A percentile compares a stretch with the other conserved stretches of the same genome.
Evolutionary conservation across 768 basidiomycete species (phyloP).

Genomic region (Mycena chlorophos): DNA sequence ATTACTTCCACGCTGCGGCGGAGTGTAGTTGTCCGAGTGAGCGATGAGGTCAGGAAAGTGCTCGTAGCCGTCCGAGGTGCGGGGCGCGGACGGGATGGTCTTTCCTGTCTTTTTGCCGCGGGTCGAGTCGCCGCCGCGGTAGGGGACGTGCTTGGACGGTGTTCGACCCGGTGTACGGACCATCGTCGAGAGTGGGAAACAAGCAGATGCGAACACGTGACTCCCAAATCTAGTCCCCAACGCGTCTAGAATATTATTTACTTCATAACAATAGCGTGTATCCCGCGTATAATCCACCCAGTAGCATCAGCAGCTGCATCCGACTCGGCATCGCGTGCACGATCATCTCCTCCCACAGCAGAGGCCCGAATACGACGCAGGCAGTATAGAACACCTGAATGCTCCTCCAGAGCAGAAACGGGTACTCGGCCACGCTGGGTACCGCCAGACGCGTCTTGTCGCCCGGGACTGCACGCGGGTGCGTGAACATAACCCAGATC

Average conservation of each 20-base stretch:
- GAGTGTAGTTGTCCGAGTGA: conserved; percentile 55
- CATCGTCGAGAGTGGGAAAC: neutral
- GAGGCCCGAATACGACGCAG: conserved; percentile 82
- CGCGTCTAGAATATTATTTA: neutral
- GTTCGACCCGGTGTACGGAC: neutral
- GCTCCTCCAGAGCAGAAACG: conserved; percentile 59
- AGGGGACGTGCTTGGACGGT: conserved; percentile 58
- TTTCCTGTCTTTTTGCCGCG: conserved; percentile 83
- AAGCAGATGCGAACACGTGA: neutral
- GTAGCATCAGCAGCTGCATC: conserved; percentile 4
- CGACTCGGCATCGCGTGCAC: conserved; percentile 10
- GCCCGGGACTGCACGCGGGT: conserved; percentile 31
- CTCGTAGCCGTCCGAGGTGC: conserved; percentile 80
- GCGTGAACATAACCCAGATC: conserved; percentile 86
- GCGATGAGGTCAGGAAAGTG: conserved; percentile 74
- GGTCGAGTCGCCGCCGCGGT: conserved; percentile 72
- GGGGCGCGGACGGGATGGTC: conserved; percentile 64
- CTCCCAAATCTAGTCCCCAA: neutral
- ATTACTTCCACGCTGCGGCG: conserved; percentile 61
- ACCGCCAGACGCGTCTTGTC: conserved; percentile 41
- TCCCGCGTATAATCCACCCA: neutral
- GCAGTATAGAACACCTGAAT: conserved; percentile 88
- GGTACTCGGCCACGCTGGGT: conserved; percentile 65
- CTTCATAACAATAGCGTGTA: conserved; percentile 1
- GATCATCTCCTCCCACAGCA: conserved; percentile 81